phyloP scores from a whole-genome alignment of 176 grass and related monocot species.

The Dendrocalamus sinicus region DNA sequence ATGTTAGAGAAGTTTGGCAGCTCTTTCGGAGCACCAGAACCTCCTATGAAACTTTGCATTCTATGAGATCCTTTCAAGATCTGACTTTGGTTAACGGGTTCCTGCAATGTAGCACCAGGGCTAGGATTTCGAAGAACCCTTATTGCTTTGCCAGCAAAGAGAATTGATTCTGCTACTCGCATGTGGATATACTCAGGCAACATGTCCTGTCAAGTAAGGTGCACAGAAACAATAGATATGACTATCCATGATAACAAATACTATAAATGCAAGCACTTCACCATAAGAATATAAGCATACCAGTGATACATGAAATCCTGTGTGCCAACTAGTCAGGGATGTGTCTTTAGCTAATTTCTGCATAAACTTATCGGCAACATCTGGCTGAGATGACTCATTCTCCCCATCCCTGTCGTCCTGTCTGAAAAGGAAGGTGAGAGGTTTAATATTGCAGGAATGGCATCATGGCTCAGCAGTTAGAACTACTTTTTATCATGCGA shows the following conservation, averaged over 20 bases:
- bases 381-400: slow-evolving; percentile 61
- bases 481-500: background rate
- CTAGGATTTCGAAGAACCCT: slow-evolving; percentile 88
- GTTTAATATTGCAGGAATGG: slow-evolving; percentile 19
- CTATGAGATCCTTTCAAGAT: slow-evolving; percentile 58
- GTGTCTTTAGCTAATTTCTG: slow-evolving; percentile 73
- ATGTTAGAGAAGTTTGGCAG: slow-evolving; percentile 55
- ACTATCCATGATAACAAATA: slow-evolving; percentile 31
- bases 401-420: slow-evolving; percentile 72
- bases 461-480: background rate
- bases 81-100: slow-evolving; percentile 56
- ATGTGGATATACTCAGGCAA: slow-evolving; percentile 95
- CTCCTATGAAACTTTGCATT: slow-evolving; percentile 65
- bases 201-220: slow-evolving; percentile 74
- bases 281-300: slow-evolving; percentile 58
- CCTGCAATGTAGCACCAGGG: slow-evolving; percentile 70
- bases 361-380: slow-evolving; percentile 63
- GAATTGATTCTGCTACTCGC: slow-evolving; percentile 94
- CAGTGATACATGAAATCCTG: slow-evolving; percentile 96
- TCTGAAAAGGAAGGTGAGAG: slow-evolving; percentile 62
- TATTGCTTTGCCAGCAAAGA: slow-evolving; percentile 96
- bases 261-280: slow-evolving; percentile 23
- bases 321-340: slow-evolving; percentile 82
- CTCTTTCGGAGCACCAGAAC: slow-evolving; percentile 52
- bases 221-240: slow-evolving; percentile 42